phyloP scores from a whole-genome alignment of 768 basidiomycete genomes.

The Baorangia bicolor region DNA sequence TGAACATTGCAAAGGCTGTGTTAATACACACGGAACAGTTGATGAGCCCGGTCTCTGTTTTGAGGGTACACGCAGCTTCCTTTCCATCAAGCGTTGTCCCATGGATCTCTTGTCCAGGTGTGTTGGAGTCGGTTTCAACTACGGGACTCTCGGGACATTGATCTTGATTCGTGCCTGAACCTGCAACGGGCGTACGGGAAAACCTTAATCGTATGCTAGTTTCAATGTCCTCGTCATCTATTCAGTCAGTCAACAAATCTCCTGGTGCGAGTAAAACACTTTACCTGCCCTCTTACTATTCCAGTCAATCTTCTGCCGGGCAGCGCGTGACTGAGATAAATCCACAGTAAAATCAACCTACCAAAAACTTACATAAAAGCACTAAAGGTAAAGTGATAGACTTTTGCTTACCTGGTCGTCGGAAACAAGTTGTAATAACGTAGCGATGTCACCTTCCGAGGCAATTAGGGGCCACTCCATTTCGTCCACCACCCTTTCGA shows the following conservation, averaged over 20 bases:
- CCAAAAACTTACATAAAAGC: not conserved
- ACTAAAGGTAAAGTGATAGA: not conserved
- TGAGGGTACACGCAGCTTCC: conserved; percentile 48
- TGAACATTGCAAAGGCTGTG: conserved; percentile 19
- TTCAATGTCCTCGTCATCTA: conserved; percentile 87
- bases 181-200: conserved; percentile 12
- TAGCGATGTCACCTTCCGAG: conserved; percentile 78
- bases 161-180: conserved; percentile 14
- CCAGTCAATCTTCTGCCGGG: conserved; percentile 65
- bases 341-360: conserved; percentile 80
- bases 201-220: conserved; percentile 55
- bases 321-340: conserved; percentile 53
- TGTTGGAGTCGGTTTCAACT: conserved; percentile 15
- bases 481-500: conserved; percentile 51
- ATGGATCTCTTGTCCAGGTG: conserved; percentile 33
- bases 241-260: conserved; percentile 3
- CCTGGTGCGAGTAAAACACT: conserved; percentile 10
- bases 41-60: conserved; percentile 26
- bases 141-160: conserved; percentile 9
- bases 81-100: conserved; percentile 42
- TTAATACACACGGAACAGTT: conserved; percentile 35
- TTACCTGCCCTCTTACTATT: conserved; percentile 88
- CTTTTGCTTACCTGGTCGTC: conserved; percentile 60
- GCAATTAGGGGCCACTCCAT: conserved; percentile 80
- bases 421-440: conserved; percentile 78